Percentiles rank a stretch among this genome's conserved stretches.
phyloP scores from a whole-genome alignment of 2,329 filamentous ascomycete genomes.

The Alternaria conjuncta region DNA sequence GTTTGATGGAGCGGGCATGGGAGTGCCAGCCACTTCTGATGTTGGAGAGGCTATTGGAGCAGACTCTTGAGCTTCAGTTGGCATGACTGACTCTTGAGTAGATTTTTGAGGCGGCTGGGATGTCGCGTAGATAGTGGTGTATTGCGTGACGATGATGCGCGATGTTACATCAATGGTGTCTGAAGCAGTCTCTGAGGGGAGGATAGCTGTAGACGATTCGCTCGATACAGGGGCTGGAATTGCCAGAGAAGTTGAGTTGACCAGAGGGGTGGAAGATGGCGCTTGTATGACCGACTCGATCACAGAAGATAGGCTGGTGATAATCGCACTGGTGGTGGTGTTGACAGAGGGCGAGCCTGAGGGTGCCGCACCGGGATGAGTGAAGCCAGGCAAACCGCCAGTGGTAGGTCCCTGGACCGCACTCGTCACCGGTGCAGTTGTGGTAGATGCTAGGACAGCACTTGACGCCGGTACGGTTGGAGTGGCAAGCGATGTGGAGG shows the following conservation, averaged over 20 bases:
- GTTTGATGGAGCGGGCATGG: constrained; percentile 5
- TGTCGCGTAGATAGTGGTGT: constrained; percentile 35
- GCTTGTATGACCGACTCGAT: background rate
- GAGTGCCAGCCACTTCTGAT: background rate
- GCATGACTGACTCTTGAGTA: constrained; percentile 1
- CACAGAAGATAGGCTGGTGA: constrained; percentile 5
- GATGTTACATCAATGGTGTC: constrained; percentile 14
- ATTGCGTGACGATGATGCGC: constrained; percentile 32
- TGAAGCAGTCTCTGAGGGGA: background rate
- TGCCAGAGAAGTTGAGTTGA: constrained; percentile 8
- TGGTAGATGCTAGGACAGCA: constrained; percentile 10
- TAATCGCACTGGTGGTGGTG: background rate
- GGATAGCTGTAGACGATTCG: background rate
- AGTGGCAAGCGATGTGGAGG: constrained; percentile 8
- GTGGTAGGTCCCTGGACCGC: constrained; percentile 14
- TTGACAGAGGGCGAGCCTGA: constrained; percentile 4
- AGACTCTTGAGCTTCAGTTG: constrained; percentile 11
- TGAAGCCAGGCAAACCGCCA: constrained; percentile 30
- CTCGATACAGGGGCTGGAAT: background rate
- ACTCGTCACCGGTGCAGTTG: constrained; percentile 13
- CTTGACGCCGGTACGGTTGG: constrained; percentile 7
- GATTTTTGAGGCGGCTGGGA: constrained; percentile 2
- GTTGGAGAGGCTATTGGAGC: background rate
- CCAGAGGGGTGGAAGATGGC: background rate
- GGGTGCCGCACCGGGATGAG: constrained; percentile 17